Base-by-base conservation (phyloP, 2,329 filamentous ascomycete species). In the Rhynchosporium graminicola region DNA sequence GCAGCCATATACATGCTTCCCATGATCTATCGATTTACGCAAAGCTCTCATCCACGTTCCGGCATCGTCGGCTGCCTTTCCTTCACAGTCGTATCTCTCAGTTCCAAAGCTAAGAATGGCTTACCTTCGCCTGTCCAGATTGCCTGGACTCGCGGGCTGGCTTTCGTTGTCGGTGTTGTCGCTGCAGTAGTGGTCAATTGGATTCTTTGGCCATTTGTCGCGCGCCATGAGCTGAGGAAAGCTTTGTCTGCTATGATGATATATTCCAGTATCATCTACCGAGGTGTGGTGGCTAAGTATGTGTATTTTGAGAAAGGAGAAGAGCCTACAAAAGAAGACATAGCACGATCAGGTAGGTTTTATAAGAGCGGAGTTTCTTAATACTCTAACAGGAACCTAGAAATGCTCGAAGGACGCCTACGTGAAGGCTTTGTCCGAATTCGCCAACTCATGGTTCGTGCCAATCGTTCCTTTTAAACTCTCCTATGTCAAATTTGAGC, bases 181-280 rank as follows among this genome's bases (percentile, higher is more conserved):
- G 77, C 80, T 1, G 82, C 83, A 0, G 76, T 86, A 10, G 64
- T 83, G 0, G 78, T 85, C 13, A 86, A 85, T 66, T 86, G 83
- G 83, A 68, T 83, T 12, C 73, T 87, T 3, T 87, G 84, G 84
- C 84, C 84, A 2, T 87, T 87, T 65, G 78, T 86, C 4, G 83
- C 84, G 10, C 77, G 84, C 12, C 83, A 85, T 67, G 83, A 86
- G 69, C 76, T 87, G 13, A 76, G 83, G 28, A 82, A 80, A 62
- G 82, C 82, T 0, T 71, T 85, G 1, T 82, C 83, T 0, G 76
- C 79, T 2, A 86, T 84, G 81, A 75, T 86, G 66, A 81, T 85
- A 55, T 84, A 84, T 67, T 79, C 80, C 62, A 83, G 82, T 62
- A 79, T 86, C 63, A 77, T 85, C 7, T 87, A 86, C 69, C 76